These are phyloP conservation scores for Cichorium intybus DNA, from an alignment of 140 eudicot species.

Conservation along the genomic window DNA sequence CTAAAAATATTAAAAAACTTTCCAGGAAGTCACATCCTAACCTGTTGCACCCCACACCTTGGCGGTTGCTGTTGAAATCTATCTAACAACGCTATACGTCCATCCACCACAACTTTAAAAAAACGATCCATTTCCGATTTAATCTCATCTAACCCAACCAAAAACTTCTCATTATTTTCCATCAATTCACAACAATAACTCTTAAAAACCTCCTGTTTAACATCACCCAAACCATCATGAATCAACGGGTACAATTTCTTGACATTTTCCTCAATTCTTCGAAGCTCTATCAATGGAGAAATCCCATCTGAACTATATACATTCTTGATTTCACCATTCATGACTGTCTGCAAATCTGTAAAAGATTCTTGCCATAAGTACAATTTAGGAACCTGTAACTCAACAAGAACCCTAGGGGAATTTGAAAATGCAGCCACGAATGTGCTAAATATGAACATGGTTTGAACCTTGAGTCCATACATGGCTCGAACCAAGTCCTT, in stretches of 20 bases:
- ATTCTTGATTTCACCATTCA: slow-evolving; percentile 57
- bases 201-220: slow-evolving; percentile 33
- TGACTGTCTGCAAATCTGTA: slow-evolving; percentile 51
- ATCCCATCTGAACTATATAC: slow-evolving; percentile 39
- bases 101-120: slow-evolving; percentile 65
- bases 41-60: slow-evolving; percentile 34
- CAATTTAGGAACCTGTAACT: slow-evolving; percentile 51
- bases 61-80: slow-evolving; percentile 50
- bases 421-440: slow-evolving; percentile 78
- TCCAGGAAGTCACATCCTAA: slow-evolving; percentile 26
- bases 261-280: slow-evolving; percentile 49
- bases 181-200: slow-evolving; percentile 33
- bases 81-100: slow-evolving; percentile 81
- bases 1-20: not conserved
- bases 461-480: slow-evolving; percentile 83
- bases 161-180: slow-evolving; percentile 43
- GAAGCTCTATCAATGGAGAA: slow-evolving; percentile 68
- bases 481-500: slow-evolving; percentile 83
- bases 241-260: slow-evolving; percentile 55
- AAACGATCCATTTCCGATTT: slow-evolving; percentile 72
- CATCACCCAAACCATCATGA: slow-evolving; percentile 50
- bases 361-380: slow-evolving; percentile 70
- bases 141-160: slow-evolving; percentile 65
- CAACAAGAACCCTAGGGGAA: slow-evolving; percentile 56
- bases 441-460: slow-evolving; percentile 64